Conservation (phyloP, 1,284 basidiomycete species). For the Cryptococcus deneoformans region DNA sequence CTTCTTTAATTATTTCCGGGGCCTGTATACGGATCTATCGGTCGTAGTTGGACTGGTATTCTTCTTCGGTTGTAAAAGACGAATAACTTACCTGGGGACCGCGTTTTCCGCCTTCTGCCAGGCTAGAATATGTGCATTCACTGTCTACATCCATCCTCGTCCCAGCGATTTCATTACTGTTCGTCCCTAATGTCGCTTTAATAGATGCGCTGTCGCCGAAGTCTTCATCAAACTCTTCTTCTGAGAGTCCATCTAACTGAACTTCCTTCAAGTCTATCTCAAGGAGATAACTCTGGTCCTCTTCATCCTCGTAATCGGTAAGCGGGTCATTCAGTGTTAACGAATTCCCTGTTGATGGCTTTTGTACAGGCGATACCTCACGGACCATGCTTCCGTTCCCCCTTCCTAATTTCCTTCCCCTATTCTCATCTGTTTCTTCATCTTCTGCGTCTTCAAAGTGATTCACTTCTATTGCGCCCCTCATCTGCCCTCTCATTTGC, state of each 20-base stretch:
- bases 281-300: not conserved
- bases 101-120: not conserved
- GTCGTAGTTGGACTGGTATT: not conserved
- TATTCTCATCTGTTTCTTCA: slow-evolving; percentile 8
- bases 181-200: not conserved
- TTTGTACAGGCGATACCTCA: not conserved
- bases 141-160: not conserved
- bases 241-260: not conserved
- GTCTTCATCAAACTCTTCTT: not conserved
- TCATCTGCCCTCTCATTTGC: slow-evolving; percentile 2
- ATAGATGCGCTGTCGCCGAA: not conserved
- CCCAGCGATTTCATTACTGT: not conserved
- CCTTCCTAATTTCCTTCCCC: slow-evolving; percentile 4
- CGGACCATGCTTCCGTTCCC: slow-evolving; percentile 4
- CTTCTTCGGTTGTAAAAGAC: not conserved
- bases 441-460: slow-evolving; percentile 9
- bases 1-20: not conserved
- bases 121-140: not conserved
- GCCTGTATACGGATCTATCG: not conserved
- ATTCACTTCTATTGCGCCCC: not conserved
- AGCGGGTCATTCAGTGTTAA: not conserved
- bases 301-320: not conserved
- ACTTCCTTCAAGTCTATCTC: slow-evolving; percentile 4
- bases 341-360: not conserved
- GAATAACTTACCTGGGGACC: not conserved